Evolutionary conservation across 257 asterid genomes (phyloP).

Genomic region (Nyctanthes arbortristis): DNA sequence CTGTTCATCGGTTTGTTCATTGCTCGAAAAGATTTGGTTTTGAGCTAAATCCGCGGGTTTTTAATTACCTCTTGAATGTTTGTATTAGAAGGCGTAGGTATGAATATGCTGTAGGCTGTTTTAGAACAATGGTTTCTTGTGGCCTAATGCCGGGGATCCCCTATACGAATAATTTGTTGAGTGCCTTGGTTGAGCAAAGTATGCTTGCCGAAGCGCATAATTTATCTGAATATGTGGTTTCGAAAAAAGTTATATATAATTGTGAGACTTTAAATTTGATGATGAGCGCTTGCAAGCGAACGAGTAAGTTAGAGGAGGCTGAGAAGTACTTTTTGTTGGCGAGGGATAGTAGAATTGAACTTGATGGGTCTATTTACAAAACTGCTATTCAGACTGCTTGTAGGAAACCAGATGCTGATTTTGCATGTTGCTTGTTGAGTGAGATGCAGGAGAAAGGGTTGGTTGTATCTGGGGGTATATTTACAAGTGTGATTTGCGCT

Average conservation of each 20-base stretch:
- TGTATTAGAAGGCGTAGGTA: slow-evolving; percentile 50
- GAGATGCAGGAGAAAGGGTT: slow-evolving; percentile 75
- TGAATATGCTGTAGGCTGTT: slow-evolving; percentile 68
- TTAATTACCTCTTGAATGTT: slow-evolving; percentile 50
- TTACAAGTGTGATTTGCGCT: slow-evolving; percentile 48
- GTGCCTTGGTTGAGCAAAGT: slow-evolving; percentile 44
- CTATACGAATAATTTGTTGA: slow-evolving; percentile 46
- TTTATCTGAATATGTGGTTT: slow-evolving; percentile 42
- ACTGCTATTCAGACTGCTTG: slow-evolving; percentile 63
- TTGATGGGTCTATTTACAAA: slow-evolving; percentile 44
- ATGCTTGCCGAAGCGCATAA: slow-evolving; percentile 44
- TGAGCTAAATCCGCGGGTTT: slow-evolving; percentile 41
- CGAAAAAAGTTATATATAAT: slow-evolving; percentile 45
- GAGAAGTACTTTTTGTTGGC: slow-evolving; percentile 51
- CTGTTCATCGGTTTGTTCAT: slow-evolving; percentile 46
- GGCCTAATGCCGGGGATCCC: slow-evolving; percentile 35
- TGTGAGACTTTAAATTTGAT: slow-evolving; percentile 54
- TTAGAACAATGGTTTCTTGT: slow-evolving; percentile 41
- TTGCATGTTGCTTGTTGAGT: slow-evolving; percentile 53
- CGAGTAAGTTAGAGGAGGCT: slow-evolving; percentile 61
- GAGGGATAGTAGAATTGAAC: slow-evolving; percentile 48
- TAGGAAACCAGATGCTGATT: slow-evolving; percentile 34
- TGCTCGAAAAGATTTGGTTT: slow-evolving; percentile 52
- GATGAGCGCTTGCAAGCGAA: slow-evolving; percentile 62
- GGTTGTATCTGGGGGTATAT: slow-evolving; percentile 65